Evolutionary conservation across 163 green algal genomes (phyloP), one percentile per base, ranked within the genome.

Genomic region (Scenedesmus sp.): DNA sequence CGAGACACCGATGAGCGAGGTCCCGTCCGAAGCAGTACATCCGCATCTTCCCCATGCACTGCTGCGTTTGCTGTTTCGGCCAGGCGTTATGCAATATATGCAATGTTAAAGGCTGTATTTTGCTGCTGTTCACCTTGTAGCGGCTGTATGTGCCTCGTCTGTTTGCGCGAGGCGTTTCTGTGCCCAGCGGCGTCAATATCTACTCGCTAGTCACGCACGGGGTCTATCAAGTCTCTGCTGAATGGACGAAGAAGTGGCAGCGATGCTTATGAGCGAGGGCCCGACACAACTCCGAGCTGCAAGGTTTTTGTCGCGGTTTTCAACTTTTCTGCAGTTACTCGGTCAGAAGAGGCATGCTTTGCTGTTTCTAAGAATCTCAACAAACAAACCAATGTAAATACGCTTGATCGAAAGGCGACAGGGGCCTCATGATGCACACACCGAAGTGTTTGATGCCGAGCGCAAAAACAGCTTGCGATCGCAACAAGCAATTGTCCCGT

Each of bases 291-390:
- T 79, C 70, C 70, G 70, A 79, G 70, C 70, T 79, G 70, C 70
- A 79, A 79, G 70, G 70, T 79, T 79, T 79, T 79, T 79, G 70
- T 79, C 70, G 70, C 20, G 70, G 70, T 79, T 79, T 52, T 79
- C 70, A 79, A 79, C 70, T 79, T 79, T 79, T 79, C 70, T 79
- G 70, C 70, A 79, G 70, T 79, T 79, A 13, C 70, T 8, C 70
- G 4, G 70, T 13, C 23, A 79, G 70, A 79, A 13, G 5, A 79
- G 20, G 20, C 23, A 16, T 6, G 23, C 1, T 52, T 79, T 15
- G 5, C 23, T 6, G 5, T 12, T 79, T 5, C 4, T 13, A 34
- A 76, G 46, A 76, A 16, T 76, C 8, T 8, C 3, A 52, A 52
- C 10, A 23, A n/a, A 23, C 46, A 76, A 23, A 18, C 2, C 70